phyloP scores from a whole-genome alignment of 2,329 filamentous ascomycete genomes.

The Trichoderma sp. region DNA sequence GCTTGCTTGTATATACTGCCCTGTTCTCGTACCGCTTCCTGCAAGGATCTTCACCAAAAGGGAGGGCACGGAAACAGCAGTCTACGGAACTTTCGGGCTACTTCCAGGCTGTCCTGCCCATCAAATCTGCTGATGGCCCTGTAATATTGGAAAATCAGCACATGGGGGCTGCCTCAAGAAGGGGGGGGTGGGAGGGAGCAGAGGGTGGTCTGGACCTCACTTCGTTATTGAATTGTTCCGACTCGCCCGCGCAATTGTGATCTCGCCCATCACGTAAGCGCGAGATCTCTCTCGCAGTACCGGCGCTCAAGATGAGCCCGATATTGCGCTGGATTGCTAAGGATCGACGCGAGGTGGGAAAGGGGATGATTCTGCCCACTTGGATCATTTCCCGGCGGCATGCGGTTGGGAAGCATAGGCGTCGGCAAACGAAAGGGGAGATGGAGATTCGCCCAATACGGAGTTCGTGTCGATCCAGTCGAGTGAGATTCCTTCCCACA shows the following conservation, averaged over 20 bases:
- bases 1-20: background rate
- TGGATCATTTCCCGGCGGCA: background rate
- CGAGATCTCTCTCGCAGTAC: constrained; percentile 14
- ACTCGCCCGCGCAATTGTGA: constrained; percentile 5
- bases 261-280: constrained; percentile 3
- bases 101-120: background rate
- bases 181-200: background rate
- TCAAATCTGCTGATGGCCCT: constrained; percentile 17
- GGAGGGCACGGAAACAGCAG: background rate
- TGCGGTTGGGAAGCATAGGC: background rate
- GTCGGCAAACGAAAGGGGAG: background rate
- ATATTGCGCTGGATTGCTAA: background rate
- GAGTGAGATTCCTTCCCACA: background rate
- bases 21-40: background rate
- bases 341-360: background rate
- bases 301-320: background rate
- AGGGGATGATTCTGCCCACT: background rate
- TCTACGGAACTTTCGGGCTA: background rate
- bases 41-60: background rate
- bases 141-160: constrained; percentile 14
- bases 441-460: background rate
- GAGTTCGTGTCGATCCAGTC: background rate
- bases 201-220: background rate
- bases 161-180: background rate
- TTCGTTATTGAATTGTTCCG: background rate